Percentiles rank a stretch among this genome's conserved stretches.
These are phyloP conservation scores for Triticum timopheevii DNA, from an alignment of 176 grass and related monocot genomes.

Conservation along the genomic window DNA sequence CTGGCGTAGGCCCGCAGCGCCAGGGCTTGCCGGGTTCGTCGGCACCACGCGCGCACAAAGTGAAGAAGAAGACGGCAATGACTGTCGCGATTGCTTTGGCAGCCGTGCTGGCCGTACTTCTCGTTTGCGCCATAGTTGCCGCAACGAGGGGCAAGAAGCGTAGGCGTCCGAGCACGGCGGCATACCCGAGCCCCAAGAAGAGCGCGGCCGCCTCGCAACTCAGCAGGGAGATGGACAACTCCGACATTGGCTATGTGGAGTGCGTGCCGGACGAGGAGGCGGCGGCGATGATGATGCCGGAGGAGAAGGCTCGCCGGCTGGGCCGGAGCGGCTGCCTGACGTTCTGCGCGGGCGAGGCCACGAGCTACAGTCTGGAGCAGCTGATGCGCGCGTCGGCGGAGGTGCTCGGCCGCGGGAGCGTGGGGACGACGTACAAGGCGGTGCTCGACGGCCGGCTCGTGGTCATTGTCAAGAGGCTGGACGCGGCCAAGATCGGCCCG, in stretches of 20 bases:
- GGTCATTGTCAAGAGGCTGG: conserved; percentile 86
- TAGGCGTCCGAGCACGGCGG: conserved; percentile 35
- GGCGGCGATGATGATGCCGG: conserved; percentile 64
- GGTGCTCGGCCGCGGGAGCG: conserved; percentile 82
- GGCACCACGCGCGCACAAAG: conserved; percentile 24
- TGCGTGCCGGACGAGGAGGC: conserved; percentile 57
- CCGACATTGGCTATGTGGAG: conserved; percentile 46
- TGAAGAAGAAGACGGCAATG: conserved; percentile 32
- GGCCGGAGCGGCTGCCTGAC: conserved; percentile 80
- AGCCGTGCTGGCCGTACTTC: conserved; percentile 38
- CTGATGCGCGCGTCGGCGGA: conserved; percentile 92
- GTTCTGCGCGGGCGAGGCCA: conserved; percentile 83
- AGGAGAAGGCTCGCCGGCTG: conserved; percentile 75
- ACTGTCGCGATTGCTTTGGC: conserved; percentile 34
- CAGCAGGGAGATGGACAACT: conserved; percentile 32
- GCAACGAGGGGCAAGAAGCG: conserved; percentile 47
- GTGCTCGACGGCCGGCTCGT: conserved; percentile 65
- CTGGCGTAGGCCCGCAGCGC: background rate
- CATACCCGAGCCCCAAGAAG: conserved; percentile 61
- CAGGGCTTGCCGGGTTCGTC: conserved; percentile 48
- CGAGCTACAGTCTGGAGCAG: conserved; percentile 82
- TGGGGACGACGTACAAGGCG: conserved; percentile 92
- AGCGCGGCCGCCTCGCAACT: conserved; percentile 33
- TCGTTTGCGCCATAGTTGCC: conserved; percentile 41
- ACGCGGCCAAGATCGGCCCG: conserved; percentile 62